Percentiles rank a stretch among this genome's conserved stretches.
Conservation (phyloP, 805 yeast genomes). For the Kodamaea sagamina region DNA sequence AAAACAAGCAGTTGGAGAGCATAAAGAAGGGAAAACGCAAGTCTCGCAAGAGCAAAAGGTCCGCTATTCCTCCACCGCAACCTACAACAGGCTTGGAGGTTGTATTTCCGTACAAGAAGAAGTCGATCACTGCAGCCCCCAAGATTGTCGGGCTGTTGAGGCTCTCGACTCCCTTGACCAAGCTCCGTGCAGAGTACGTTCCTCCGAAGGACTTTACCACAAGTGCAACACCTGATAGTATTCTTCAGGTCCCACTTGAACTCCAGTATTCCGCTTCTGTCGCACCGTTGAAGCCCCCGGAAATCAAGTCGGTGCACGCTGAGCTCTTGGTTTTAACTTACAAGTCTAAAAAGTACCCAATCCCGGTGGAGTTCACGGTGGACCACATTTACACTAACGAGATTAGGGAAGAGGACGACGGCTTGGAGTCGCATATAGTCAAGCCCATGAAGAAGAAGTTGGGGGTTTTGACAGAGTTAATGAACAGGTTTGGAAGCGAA, state of each 20-base stretch:
- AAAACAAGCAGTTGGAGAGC: constrained; percentile 1
- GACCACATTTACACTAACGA: constrained; percentile 32
- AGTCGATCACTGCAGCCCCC: constrained; percentile 22
- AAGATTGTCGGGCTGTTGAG: constrained; percentile 25
- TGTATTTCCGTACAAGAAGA: constrained; percentile 19
- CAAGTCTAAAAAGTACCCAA: constrained; percentile 35
- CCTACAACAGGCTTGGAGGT: not conserved
- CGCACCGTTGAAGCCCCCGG: constrained; percentile 22
- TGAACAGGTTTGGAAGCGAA: constrained; percentile 20
- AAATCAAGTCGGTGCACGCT: constrained; percentile 22
- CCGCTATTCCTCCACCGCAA: too few relatives aligned
- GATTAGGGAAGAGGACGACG: constrained; percentile 17
- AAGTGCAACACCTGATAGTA: constrained; percentile 16
- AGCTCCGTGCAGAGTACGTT: constrained; percentile 17
- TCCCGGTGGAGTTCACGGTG: constrained; percentile 41
- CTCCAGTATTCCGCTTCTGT: constrained; percentile 16
- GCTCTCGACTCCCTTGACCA: constrained; percentile 19
- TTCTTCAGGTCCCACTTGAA: constrained; percentile 17
- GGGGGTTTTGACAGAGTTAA: constrained; percentile 19
- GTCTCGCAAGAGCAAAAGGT: constrained; percentile 8
- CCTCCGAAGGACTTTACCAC: constrained; percentile 13
- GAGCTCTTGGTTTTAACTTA: constrained; percentile 37
- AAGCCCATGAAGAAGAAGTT: constrained; percentile 24
- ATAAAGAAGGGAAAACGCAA: not conserved
- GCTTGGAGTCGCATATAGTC: constrained; percentile 23